phyloP scores from a whole-genome alignment of 352 stramenopile genomes.

The Pythium plurisporium region DNA sequence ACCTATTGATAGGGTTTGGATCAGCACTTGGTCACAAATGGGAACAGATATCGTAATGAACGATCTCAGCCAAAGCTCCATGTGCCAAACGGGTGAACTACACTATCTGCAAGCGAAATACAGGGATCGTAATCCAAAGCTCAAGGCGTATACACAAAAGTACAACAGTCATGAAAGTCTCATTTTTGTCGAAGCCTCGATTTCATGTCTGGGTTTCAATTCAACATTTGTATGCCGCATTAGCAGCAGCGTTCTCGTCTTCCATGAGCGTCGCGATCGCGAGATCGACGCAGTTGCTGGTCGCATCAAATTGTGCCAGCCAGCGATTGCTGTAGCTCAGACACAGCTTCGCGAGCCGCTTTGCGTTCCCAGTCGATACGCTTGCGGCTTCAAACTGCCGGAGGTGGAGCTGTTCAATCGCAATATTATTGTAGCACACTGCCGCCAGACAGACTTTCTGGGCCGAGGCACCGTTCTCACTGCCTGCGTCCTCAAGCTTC shows the following conservation, averaged over 20 bases:
- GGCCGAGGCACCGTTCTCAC: constrained; percentile 37
- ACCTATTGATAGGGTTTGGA: too few relatives aligned
- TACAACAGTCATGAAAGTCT: too few relatives aligned
- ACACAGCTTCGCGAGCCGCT: constrained; percentile 85
- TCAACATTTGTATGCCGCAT: constrained; percentile 8
- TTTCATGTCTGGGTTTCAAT: too few relatives aligned
- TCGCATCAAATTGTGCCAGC: constrained; percentile 85
- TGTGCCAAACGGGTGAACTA: too few relatives aligned
- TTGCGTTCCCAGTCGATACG: constrained; percentile 77
- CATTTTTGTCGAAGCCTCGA: too few relatives aligned
- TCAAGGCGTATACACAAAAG: background rate
- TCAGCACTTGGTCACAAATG: too few relatives aligned
- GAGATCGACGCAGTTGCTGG: constrained; percentile 65
- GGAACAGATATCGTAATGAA: too few relatives aligned
- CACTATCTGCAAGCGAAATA: too few relatives aligned
- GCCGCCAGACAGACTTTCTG: constrained; percentile 89
- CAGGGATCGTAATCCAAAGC: too few relatives aligned
- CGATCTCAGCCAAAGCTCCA: too few relatives aligned
- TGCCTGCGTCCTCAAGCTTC: constrained; percentile 58
- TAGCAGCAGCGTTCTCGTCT: constrained; percentile 32
- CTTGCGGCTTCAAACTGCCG: constrained; percentile 76
- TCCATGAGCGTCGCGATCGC: constrained; percentile 73
- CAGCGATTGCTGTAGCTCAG: constrained; percentile 91
- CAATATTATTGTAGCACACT: constrained; percentile 92
- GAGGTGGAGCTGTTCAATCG: constrained; percentile 86